phyloP scores from a whole-genome alignment of 1,284 basidiomycete species.

The Cystobasidium pallidum region DNA sequence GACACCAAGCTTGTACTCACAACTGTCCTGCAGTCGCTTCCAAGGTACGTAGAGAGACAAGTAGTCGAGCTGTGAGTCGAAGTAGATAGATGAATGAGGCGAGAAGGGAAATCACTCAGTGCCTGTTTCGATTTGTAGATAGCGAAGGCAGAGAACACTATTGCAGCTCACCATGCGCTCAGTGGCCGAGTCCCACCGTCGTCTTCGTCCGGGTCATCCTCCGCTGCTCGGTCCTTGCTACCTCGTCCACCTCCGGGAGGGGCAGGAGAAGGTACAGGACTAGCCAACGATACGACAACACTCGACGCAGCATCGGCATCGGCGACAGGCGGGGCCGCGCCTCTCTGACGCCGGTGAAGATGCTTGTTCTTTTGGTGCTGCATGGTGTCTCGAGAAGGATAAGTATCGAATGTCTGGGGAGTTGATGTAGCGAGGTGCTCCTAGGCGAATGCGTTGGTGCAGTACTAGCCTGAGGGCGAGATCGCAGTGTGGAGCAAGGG shows the following conservation, averaged over 20 bases:
- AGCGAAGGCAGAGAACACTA: too few species aligned
- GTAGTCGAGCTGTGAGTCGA: background rate
- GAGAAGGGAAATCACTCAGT: too few species aligned
- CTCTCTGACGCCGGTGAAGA: background rate
- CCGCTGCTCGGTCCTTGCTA: background rate
- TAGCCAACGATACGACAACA: background rate
- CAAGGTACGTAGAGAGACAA: constrained; percentile 7
- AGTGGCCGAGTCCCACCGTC: background rate
- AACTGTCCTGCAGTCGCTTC: constrained; percentile 12
- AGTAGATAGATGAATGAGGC: background rate
- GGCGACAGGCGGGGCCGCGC: background rate
- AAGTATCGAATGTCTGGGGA: background rate
- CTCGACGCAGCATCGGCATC: background rate
- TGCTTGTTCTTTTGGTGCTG: background rate
- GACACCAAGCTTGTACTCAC: constrained; percentile 7
- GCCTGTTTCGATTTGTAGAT: too few species aligned
- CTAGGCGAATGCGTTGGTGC: too few species aligned
- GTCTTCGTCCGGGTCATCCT: constrained; percentile 8
- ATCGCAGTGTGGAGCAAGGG: too few species aligned
- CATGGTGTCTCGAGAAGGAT: background rate
- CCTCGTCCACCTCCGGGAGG: background rate
- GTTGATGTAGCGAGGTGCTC: too few species aligned
- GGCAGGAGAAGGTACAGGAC: background rate
- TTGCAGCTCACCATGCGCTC: background rate
- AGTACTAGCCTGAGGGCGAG: too few species aligned